Percentiles rank a stretch among this genome's conserved stretches.
phyloP scores from a whole-genome alignment of 1,139 yeast genomes.

The Candida buenavistaensis region DNA sequence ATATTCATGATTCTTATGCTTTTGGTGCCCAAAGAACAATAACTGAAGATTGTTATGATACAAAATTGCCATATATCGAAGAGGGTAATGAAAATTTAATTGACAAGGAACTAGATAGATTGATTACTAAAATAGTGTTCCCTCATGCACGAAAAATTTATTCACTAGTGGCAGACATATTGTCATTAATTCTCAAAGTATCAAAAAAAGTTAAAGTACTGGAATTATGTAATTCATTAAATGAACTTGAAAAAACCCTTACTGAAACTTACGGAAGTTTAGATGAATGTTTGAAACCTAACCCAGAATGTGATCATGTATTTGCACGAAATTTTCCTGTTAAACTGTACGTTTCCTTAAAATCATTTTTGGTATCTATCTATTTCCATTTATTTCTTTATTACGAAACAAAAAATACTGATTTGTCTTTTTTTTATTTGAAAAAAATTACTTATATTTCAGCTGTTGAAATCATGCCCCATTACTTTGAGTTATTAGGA shows the following conservation, averaged over 20 bases:
- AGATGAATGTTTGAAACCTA: constrained; percentile 21
- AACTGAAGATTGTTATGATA: constrained; percentile 23
- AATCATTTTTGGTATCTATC: constrained; percentile 33
- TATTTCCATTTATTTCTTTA: constrained; percentile 41
- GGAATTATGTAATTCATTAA: constrained; percentile 21
- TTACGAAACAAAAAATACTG: constrained; percentile 31
- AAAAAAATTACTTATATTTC: constrained; percentile 34
- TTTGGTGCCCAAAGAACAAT: constrained; percentile 31
- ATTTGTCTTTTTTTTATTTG: constrained; percentile 34
- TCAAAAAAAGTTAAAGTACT: constrained; percentile 22
- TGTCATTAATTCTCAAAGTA: constrained; percentile 22
- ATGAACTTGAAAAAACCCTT: constrained; percentile 22
- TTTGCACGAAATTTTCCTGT: constrained; percentile 24
- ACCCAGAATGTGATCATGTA: constrained; percentile 15
- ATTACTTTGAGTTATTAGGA: constrained; percentile 34
- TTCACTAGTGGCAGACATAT: constrained; percentile 17
- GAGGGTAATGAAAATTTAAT: constrained; percentile 24
- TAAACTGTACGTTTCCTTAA: constrained; percentile 30
- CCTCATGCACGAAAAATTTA: constrained; percentile 9
- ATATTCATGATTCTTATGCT: constrained; percentile 26
- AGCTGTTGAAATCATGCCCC: constrained; percentile 39
- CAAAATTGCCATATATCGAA: constrained; percentile 26
- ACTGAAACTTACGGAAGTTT: constrained; percentile 21
- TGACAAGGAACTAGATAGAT: constrained; percentile 23
- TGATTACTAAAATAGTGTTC: constrained; percentile 18